A percentile compares a stretch with the other conserved stretches of the same genome.
Conservation (phyloP, 2,329 filamentous ascomycete genomes). For the Xylaria sp. region DNA sequence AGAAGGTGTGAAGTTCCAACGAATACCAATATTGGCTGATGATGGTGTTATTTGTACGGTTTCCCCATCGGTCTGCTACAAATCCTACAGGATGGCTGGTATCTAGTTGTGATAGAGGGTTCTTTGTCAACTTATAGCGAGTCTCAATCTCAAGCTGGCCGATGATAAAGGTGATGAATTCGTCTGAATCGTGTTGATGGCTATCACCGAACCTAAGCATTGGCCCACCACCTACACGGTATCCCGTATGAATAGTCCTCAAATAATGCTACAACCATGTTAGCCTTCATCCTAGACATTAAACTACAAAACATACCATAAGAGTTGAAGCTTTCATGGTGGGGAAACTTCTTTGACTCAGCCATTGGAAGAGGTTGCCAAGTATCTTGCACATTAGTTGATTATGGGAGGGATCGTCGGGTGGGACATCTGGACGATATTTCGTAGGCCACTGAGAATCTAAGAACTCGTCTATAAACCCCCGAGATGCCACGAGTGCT, state of each 20-base stretch:
- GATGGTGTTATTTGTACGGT: constrained; percentile 73
- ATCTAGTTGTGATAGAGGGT: constrained; percentile 20
- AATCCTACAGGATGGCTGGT: constrained; percentile 54
- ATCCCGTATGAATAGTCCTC: constrained; percentile 61
- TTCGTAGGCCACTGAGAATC: constrained; percentile 66
- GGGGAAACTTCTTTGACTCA: constrained; percentile 56
- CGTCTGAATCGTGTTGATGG: constrained; percentile 87
- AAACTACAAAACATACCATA: constrained; percentile 53
- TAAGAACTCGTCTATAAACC: constrained; percentile 70
- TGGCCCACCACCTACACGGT: constrained; percentile 2
- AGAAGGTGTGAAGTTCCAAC: constrained; percentile 66
- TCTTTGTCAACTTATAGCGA: constrained; percentile 58
- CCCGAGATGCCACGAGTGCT: constrained; percentile 74
- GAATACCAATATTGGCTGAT: constrained; percentile 82
- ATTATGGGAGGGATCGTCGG: constrained; percentile 57
- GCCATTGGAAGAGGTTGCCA: constrained; percentile 63
- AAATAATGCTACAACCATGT: constrained; percentile 62
- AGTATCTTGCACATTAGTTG: constrained; percentile 66
- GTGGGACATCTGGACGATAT: constrained; percentile 70
- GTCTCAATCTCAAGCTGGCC: constrained; percentile 86
- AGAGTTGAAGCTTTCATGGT: constrained; percentile 61
- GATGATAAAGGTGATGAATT: constrained; percentile 84
- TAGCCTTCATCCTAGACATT: constrained; percentile 2
- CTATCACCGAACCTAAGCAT: constrained; percentile 68
- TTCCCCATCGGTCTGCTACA: constrained; percentile 76